Conservation (phyloP, 108 stramenopile species). For the Discostella stelligeroides region DNA sequence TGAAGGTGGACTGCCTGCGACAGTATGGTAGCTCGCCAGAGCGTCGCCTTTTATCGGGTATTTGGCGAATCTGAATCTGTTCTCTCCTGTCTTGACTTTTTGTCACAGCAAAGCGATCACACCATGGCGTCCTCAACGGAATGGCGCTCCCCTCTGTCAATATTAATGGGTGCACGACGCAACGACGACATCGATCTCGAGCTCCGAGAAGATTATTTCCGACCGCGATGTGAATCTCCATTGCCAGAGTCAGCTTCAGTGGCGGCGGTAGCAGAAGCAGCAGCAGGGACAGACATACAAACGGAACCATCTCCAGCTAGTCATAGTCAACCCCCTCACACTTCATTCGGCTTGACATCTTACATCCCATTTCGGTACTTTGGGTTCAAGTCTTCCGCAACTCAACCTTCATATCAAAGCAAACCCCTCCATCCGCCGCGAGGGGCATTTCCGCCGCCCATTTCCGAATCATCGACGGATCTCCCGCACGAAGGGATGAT, state of each 20-base stretch:
- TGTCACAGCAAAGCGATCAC: background rate
- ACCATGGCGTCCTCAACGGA: constrained; percentile 21
- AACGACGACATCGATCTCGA: constrained; percentile 37
- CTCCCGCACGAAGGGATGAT: background rate
- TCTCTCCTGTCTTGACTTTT: too few species aligned
- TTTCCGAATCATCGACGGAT: background rate
- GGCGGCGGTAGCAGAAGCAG: background rate
- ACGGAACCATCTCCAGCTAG: background rate
- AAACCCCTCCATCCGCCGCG: constrained; percentile 20
- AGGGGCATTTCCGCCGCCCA: constrained; percentile 42
- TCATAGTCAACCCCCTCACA: background rate
- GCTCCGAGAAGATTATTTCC: constrained; percentile 22
- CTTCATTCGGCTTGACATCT: background rate
- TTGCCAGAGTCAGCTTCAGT: background rate
- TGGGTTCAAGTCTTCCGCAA: constrained; percentile 9
- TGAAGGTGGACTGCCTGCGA: too few species aligned
- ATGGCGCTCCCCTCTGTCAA: constrained; percentile 28
- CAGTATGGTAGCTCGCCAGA: too few species aligned
- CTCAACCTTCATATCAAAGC: constrained; percentile 2
- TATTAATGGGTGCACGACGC: constrained; percentile 34
- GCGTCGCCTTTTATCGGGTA: too few species aligned
- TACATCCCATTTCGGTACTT: constrained; percentile 36
- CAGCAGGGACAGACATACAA: background rate
- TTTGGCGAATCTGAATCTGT: too few species aligned
- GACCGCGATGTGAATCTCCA: too few species aligned